Evolutionary conservation across 1,284 basidiomycete genomes (phyloP).

Genomic region (Sparassis latifolia): DNA sequence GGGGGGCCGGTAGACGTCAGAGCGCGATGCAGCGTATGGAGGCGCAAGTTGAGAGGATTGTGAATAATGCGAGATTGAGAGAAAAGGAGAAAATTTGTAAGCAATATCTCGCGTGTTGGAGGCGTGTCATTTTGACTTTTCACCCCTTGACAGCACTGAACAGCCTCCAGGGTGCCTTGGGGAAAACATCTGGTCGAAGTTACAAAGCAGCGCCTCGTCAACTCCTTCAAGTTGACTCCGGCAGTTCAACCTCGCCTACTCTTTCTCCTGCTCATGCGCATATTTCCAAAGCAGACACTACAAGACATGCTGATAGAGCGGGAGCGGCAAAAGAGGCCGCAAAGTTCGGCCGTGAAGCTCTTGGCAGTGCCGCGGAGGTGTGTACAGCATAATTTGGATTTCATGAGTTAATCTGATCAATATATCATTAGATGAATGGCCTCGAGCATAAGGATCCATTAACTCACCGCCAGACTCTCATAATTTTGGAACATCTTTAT

Average conservation of each 20-base stretch:
- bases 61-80: conserved; percentile 84
- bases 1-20: conserved; percentile 66
- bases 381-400: conserved; percentile 13
- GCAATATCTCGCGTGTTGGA: conserved; percentile 16
- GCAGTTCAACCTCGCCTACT: conserved; percentile 42
- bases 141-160: conserved; percentile 45
- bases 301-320: conserved; percentile 31
- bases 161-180: conserved; percentile 91
- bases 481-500: conserved; percentile 83
- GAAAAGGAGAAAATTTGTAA: conserved; percentile 78
- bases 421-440: conserved; percentile 27
- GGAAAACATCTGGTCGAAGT: conserved; percentile 86
- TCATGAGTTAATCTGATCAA: background rate
- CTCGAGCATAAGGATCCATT: conserved; percentile 66
- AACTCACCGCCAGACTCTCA: conserved; percentile 72
- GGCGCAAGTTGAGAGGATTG: conserved; percentile 94
- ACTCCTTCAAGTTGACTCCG: conserved; percentile 78
- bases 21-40: conserved; percentile 98
- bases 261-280: conserved; percentile 50
- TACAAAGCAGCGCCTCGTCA: conserved; percentile 96
- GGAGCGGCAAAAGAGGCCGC: conserved; percentile 66
- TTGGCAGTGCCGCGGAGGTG: conserved; percentile 51
- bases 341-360: conserved; percentile 61
- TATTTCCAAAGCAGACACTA: conserved; percentile 49
- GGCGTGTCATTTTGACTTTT: background rate